Conservation (phyloP, 495 filamentous ascomycete species). For the Lophium mytilinum region DNA sequence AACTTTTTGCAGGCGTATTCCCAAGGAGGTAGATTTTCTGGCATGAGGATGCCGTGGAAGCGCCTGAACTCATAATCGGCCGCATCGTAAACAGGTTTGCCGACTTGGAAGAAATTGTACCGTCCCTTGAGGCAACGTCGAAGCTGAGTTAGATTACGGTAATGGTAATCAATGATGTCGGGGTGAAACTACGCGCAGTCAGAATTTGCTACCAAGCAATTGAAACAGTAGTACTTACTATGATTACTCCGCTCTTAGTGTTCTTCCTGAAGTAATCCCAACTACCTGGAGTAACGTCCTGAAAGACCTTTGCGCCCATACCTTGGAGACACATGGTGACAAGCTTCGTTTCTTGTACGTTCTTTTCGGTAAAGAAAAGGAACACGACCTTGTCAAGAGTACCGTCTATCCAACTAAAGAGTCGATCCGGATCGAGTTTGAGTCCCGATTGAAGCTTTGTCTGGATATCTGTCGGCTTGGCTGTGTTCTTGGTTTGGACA, state of each 20-base stretch:
- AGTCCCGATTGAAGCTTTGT: neutral
- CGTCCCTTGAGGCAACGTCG: neutral
- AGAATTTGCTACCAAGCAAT: neutral
- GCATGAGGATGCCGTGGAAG: neutral
- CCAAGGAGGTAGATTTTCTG: neutral
- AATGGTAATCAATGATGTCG: neutral
- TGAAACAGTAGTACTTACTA: conserved; percentile 5
- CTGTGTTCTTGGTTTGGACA: neutral
- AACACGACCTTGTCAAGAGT: conserved; percentile 12
- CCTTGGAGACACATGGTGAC: conserved; percentile 14
- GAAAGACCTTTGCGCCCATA: conserved; percentile 13
- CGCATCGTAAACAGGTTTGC: neutral
- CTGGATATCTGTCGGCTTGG: neutral
- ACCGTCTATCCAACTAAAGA: neutral
- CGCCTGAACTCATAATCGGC: too few relatives aligned
- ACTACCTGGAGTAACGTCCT: conserved; percentile 8
- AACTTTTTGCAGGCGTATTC: conserved; percentile 9
- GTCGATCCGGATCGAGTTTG: neutral
- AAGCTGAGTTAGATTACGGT: neutral
- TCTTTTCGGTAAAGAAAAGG: conserved; percentile 16
- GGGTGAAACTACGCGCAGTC: conserved; percentile 1
- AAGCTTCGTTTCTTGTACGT: conserved; percentile 15
- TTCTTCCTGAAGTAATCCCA: conserved; percentile 17
- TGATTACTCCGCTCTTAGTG: conserved; percentile 15
- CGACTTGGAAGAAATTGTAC: neutral